Evolutionary conservation across 768 basidiomycete species (phyloP).

Genomic region (Boletus speciosus): DNA sequence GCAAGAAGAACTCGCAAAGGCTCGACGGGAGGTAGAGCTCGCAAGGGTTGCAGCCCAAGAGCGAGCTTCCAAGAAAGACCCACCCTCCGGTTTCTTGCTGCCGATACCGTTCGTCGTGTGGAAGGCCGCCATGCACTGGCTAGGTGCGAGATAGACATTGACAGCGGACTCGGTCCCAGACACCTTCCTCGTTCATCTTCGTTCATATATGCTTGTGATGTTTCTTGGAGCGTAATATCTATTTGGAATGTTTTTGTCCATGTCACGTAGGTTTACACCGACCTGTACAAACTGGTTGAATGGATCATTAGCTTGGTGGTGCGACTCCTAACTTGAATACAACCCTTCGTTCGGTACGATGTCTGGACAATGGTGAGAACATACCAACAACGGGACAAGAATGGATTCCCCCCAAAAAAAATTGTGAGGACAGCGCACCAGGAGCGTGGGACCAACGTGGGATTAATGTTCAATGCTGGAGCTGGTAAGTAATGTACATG

Average conservation of each 20-base stretch:
- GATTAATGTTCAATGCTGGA: too few species aligned
- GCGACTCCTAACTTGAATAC: background rate
- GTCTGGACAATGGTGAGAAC: background rate
- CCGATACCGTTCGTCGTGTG: slow-evolving; percentile 35
- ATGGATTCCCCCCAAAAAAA: too few species aligned
- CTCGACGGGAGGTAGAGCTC: slow-evolving; percentile 25
- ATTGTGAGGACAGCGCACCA: background rate
- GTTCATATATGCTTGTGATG: background rate
- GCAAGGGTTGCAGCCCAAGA: slow-evolving; percentile 25
- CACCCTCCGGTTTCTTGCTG: slow-evolving; percentile 26
- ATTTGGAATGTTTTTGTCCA: slow-evolving; percentile 8
- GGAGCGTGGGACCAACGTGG: background rate
- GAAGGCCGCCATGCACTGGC: slow-evolving; percentile 33
- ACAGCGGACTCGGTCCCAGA: background rate
- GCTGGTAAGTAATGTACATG: background rate
- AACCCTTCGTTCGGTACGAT: background rate
- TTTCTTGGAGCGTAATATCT: slow-evolving; percentile 12
- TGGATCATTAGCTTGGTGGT: background rate
- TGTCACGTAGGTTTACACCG: background rate
- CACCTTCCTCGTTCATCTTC: background rate
- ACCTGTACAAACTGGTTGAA: slow-evolving; percentile 3
- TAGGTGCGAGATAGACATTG: slow-evolving; percentile 24
- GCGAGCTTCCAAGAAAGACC: slow-evolving; percentile 26
- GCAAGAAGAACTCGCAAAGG: slow-evolving; percentile 31
- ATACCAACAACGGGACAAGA: too few species aligned